phyloP scores from a whole-genome alignment of 352 stramenopile genomes.

The Albugo candida region DNA sequence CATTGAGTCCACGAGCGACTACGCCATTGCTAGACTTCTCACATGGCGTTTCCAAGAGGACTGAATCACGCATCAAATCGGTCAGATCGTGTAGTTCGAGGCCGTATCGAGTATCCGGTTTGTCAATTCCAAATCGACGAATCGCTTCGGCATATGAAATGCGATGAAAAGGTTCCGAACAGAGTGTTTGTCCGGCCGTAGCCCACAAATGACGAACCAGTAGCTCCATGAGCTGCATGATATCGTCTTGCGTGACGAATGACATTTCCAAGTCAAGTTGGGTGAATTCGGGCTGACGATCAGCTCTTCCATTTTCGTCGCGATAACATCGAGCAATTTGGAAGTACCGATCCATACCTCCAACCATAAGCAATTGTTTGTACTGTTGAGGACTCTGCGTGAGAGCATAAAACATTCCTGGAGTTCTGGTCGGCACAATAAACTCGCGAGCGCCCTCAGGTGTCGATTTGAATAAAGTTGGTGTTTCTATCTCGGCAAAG shows the following conservation, averaged over 20 bases:
- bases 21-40: constrained; percentile 17
- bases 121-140: constrained; percentile 67
- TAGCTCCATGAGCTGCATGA: constrained; percentile 58
- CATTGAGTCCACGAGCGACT: constrained; percentile 58
- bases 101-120: constrained; percentile 64
- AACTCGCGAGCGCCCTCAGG: constrained; percentile 77
- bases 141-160: constrained; percentile 66
- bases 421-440: constrained; percentile 48
- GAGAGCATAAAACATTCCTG: constrained; percentile 68
- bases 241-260: constrained; percentile 49
- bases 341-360: constrained; percentile 75
- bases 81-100: constrained; percentile 37
- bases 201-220: constrained; percentile 52
- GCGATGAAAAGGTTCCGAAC: constrained; percentile 21
- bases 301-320: constrained; percentile 69
- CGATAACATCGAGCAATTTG: constrained; percentile 81
- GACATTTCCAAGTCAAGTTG: constrained; percentile 84
- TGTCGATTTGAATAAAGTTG: constrained; percentile 76
- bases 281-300: constrained; percentile 82
- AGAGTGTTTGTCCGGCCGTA: constrained; percentile 23
- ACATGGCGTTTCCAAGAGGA: constrained; percentile 9
- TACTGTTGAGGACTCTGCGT: constrained; percentile 83
- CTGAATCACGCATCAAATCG: constrained; percentile 19
- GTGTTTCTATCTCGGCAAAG: constrained; percentile 79
- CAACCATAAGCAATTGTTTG: constrained; percentile 84